Base-by-base conservation (phyloP, 2,329 filamentous ascomycete species). In the Zymoseptoria ardabiliae region DNA sequence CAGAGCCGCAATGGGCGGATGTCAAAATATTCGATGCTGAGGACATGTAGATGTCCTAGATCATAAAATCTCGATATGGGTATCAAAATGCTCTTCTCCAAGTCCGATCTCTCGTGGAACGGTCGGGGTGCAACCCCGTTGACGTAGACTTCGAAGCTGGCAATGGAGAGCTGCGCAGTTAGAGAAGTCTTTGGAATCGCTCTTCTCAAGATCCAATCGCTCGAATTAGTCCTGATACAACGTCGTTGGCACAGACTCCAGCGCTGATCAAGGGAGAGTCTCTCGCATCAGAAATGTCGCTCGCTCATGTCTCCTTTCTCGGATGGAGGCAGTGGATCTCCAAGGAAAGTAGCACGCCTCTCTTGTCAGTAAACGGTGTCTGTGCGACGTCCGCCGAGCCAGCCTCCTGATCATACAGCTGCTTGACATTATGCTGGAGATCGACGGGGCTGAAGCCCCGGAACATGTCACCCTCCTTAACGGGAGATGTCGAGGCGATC, bases 391-490 rank as follows among this genome's bases (percentile, higher is more conserved):
- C 62, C 9, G 67, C 67, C 54, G 61, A 63, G 21, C 69, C 69
- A 4, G 68, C 58, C 22, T 68, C 64, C 20, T 63, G 62, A 58
- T 70, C 66, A 50, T 61, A 50, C 11, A 68, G 53, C 51, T 57
- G 61, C 59, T 67, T 67, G 8, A 66, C 54, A 11, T 58, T 58
- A 9, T 58, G 58, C 51, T 63, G 66, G 2, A 71, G 58, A 41
- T 71, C 69, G 10, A 65, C 53, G 9, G 65, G 54, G n/a, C 64
- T 68, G 60, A 72, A 72, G 11, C 66, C 68, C 17, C 63, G 60
- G 54, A 68, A 72, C 2, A 63, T 50, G 19, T 68, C 67, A 19
- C 67, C 68, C 25, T 68, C 65, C n/a, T 54, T 57, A 45, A 64
- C 61, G 10, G 65, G 60, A 45, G 28, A 55, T 9, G 61, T 6